These are phyloP conservation scores for Tolypocladium inflatum DNA, from an alignment of 2,329 filamentous ascomycete genomes.

Conservation along the genomic window DNA sequence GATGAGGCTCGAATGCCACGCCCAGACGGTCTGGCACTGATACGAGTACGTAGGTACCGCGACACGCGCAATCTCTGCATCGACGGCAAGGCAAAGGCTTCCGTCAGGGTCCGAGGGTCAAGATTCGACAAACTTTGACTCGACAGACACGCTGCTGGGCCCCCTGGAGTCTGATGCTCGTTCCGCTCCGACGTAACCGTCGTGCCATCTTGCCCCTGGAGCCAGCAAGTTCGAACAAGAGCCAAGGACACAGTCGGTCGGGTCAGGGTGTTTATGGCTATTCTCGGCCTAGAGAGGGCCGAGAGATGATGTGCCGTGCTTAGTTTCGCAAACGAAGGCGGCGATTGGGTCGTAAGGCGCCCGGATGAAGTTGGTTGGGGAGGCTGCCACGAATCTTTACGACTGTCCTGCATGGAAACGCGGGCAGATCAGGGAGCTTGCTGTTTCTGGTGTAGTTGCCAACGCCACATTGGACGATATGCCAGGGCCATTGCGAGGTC, in stretches of 20 bases:
- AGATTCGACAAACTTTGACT: background rate
- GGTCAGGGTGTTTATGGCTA: background rate
- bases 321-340: background rate
- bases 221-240: background rate
- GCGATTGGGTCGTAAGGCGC: background rate
- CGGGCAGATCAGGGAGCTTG: constrained; percentile 4
- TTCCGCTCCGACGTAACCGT: background rate
- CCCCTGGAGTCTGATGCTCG: background rate
- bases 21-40: background rate
- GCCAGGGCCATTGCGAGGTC: constrained; percentile 4
- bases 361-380: background rate
- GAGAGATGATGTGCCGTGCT: background rate
- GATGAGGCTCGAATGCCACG: background rate
- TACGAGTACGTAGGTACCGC: no score
- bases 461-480: constrained; percentile 2
- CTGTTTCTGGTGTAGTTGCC: constrained; percentile 4
- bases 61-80: background rate
- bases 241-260: background rate
- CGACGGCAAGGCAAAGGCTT: background rate
- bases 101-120: background rate
- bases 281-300: constrained; percentile 1
- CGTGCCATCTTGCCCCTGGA: background rate
- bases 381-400: background rate
- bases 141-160: background rate
- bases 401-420: constrained; percentile 1